Percentiles rank a stretch among this genome's conserved stretches.
These are phyloP conservation scores for Stramenopiles sp. DNA, from an alignment of 352 stramenopile species.

Conservation along the genomic window DNA sequence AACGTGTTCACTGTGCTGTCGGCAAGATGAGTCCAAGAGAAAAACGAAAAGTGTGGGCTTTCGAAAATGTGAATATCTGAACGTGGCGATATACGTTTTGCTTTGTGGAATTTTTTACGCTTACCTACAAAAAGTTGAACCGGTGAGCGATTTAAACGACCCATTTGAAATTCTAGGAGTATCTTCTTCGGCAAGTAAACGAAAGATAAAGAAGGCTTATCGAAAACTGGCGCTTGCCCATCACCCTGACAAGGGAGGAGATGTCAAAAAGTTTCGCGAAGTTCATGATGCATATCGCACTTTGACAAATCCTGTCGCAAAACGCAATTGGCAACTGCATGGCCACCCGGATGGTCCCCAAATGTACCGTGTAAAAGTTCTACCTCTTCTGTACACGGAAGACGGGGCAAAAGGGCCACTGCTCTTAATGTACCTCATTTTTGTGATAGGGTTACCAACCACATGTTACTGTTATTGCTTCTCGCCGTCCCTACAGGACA, in stretches of 20 bases:
- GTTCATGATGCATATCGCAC: neutral
- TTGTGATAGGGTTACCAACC: neutral
- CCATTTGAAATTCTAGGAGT: neutral
- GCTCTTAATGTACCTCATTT: neutral
- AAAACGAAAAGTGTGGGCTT: neutral
- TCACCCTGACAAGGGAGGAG: slow-evolving; percentile 23
- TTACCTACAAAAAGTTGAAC: neutral
- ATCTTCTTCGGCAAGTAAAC: neutral
- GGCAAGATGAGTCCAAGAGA: neutral
- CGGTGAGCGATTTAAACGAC: neutral
- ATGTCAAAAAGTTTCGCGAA: neutral
- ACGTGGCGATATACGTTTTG: neutral
- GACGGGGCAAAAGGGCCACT: neutral
- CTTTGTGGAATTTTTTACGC: neutral
- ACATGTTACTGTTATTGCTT: neutral
- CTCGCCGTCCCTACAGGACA: too few species aligned
- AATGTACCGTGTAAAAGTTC: neutral
- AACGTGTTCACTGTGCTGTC: neutral
- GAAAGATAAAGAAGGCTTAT: slow-evolving; percentile 25
- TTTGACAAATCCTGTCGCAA: neutral
- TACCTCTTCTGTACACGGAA: neutral
- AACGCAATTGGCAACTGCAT: neutral
- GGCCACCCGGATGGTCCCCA: neutral
- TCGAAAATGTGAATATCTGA: neutral
- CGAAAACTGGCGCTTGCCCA: slow-evolving; percentile 27